Conservation (phyloP, 2,329 filamentous ascomycete species). For the Fusarium veterinarium region DNA sequence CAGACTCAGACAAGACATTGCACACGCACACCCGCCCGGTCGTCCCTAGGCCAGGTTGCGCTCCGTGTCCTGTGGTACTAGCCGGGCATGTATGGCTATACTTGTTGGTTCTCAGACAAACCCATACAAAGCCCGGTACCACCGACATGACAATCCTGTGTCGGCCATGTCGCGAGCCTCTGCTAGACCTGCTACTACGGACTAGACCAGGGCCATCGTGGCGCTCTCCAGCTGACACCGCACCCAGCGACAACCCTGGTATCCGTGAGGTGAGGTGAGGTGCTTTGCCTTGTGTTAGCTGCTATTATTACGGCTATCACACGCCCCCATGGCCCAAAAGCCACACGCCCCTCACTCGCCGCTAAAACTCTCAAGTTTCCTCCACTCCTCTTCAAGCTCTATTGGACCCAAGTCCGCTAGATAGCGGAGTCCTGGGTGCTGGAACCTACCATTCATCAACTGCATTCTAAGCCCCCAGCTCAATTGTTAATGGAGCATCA, state of each 20-base stretch:
- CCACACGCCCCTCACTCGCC: constrained; percentile 25
- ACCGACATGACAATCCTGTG: constrained; percentile 22
- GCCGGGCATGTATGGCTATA: constrained; percentile 22
- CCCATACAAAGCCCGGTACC: constrained; percentile 28
- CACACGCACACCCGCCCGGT: constrained; percentile 38
- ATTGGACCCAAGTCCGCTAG: constrained; percentile 26
- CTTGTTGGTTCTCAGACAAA: constrained; percentile 10
- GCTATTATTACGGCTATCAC: constrained; percentile 5
- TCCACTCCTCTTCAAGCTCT: constrained; percentile 36
- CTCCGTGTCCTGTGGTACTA: constrained; percentile 33
- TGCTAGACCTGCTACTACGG: constrained; percentile 28
- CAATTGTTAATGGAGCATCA: constrained; percentile 23
- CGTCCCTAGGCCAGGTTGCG: constrained; percentile 33
- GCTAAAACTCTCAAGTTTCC: constrained; percentile 29
- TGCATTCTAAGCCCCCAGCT: constrained; percentile 27
- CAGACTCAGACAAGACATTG: constrained; percentile 34
- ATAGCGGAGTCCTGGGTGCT: constrained; percentile 33
- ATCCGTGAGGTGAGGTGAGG: constrained; percentile 36
- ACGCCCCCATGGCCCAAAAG: constrained; percentile 3
- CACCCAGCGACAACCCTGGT: constrained; percentile 36
- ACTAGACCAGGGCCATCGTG: constrained; percentile 45
- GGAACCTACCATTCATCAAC: constrained; percentile 38
- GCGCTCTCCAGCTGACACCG: constrained; percentile 46
- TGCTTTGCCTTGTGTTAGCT: constrained; percentile 36
- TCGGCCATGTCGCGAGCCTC: constrained; percentile 31